Evolutionary conservation across 1,139 yeast genomes (phyloP).

Genomic region (Taphrina deformans): DNA sequence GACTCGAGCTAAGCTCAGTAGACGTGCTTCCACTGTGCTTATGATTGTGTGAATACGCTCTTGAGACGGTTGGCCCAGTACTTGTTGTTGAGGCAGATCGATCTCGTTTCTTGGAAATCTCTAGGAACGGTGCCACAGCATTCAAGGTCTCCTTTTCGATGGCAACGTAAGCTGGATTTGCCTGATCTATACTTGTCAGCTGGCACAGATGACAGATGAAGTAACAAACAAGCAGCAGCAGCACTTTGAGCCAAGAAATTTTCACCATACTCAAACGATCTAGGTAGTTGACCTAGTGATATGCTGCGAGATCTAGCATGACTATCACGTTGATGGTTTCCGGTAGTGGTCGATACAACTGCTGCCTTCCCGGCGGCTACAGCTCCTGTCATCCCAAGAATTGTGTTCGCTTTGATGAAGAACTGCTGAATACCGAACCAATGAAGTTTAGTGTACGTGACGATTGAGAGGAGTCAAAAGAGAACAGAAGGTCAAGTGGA

Average conservation of each 20-base stretch:
- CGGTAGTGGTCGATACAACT: background rate
- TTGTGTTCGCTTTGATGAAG: too few relatives aligned
- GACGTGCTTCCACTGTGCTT: background rate
- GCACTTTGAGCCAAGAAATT: conserved; percentile 17
- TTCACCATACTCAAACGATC: conserved; percentile 10
- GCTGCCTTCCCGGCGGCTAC: background rate
- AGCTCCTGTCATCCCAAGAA: background rate
- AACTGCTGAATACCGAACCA: too few relatives aligned
- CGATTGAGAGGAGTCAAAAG: too few relatives aligned
- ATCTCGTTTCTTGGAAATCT: conserved; percentile 13
- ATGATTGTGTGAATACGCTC: conserved; percentile 11
- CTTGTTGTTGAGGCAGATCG: background rate
- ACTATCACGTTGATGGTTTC: background rate
- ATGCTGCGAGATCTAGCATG: conserved; percentile 13
- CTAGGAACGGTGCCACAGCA: conserved; percentile 29
- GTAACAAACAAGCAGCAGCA: conserved; percentile 6
- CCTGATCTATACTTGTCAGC: conserved; percentile 7
- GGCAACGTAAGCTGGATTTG: conserved; percentile 11
- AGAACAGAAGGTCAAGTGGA: too few relatives aligned
- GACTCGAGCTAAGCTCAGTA: background rate
- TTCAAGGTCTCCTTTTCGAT: conserved; percentile 24
- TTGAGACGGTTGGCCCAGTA: background rate
- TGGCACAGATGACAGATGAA: background rate
- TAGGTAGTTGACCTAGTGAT: conserved; percentile 16
- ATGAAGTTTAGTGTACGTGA: too few relatives aligned